Conservation (phyloP, 2,329 filamentous ascomycete species). For the Microascus cirrosus region DNA sequence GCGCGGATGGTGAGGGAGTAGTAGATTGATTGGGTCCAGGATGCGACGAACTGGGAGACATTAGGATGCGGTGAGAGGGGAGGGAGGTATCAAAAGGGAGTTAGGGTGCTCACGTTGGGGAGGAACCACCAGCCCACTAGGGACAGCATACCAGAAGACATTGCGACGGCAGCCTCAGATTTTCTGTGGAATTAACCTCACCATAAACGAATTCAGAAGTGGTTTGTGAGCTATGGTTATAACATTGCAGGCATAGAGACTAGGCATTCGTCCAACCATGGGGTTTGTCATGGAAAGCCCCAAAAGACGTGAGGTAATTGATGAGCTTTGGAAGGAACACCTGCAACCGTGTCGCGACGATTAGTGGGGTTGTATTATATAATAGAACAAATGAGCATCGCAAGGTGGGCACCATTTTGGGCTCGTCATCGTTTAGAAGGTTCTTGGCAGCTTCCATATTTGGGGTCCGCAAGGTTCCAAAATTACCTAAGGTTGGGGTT, state of each 20-base stretch:
- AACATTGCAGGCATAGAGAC: neutral
- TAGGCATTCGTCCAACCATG: neutral
- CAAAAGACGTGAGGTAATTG: neutral
- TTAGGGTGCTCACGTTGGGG: constrained; percentile 25
- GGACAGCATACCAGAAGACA: constrained; percentile 30
- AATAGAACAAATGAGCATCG: neutral
- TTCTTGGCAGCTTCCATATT: neutral
- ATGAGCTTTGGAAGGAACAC: neutral
- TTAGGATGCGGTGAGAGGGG: neutral
- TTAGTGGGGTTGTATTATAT: neutral
- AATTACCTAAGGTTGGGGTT: neutral
- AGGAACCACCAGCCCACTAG: constrained; percentile 38
- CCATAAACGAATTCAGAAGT: neutral
- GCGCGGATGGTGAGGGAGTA: constrained; percentile 85
- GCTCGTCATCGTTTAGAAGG: neutral
- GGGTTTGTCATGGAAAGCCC: neutral
- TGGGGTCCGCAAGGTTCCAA: neutral
- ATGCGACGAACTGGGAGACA: constrained; percentile 56
- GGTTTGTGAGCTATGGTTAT: neutral
- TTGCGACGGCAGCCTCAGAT: constrained; percentile 10
- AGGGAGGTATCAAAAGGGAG: neutral
- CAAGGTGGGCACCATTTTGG: neutral
- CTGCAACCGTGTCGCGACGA: too few relatives aligned
- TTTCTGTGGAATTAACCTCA: neutral
- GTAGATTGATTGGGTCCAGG: constrained; percentile 68